phyloP scores from a whole-genome alignment of 192 early-diverging fungal genomes.

The Podila verticillata region DNA sequence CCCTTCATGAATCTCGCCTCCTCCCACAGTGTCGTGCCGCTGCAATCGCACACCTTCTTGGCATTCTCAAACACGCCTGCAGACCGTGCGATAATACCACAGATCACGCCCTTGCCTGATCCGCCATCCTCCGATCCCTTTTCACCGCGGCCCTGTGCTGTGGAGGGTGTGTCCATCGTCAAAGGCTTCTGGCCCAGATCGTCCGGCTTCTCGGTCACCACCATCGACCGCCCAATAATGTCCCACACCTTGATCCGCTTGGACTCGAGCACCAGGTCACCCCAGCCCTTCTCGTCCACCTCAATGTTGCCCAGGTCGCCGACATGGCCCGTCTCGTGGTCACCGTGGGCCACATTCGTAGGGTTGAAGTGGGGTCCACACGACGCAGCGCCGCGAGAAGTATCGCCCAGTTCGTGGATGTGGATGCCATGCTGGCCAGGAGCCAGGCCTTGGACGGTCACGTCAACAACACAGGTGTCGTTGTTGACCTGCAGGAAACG shows the following conservation, averaged over 20 bases:
- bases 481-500: conserved; percentile 83
- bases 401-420: conserved; percentile 86
- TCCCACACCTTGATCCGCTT: conserved; percentile 85
- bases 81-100: conserved; percentile 88
- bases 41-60: conserved; percentile 88
- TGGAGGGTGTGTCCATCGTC: background rate
- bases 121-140: conserved; percentile 46
- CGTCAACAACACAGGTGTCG: conserved; percentile 79
- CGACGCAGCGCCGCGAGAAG: conserved; percentile 64
- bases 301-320: conserved; percentile 76
- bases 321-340: conserved; percentile 57
- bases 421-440: conserved; percentile 75
- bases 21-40: conserved; percentile 89
- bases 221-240: conserved; percentile 88
- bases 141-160: conserved; percentile 3
- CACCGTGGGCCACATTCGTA: conserved; percentile 57
- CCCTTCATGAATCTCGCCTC: conserved; percentile 65
- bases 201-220: conserved; percentile 67
- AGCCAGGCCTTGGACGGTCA: conserved; percentile 75
- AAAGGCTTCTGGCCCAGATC: conserved; percentile 56
- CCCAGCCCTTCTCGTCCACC: conserved; percentile 76
- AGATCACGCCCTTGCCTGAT: conserved; percentile 72
- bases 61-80: conserved; percentile 93
- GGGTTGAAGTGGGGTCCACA: conserved; percentile 68
- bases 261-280: conserved; percentile 80